Base-by-base conservation (phyloP, 305 asterid species). In the Rubia balearica region DNA sequence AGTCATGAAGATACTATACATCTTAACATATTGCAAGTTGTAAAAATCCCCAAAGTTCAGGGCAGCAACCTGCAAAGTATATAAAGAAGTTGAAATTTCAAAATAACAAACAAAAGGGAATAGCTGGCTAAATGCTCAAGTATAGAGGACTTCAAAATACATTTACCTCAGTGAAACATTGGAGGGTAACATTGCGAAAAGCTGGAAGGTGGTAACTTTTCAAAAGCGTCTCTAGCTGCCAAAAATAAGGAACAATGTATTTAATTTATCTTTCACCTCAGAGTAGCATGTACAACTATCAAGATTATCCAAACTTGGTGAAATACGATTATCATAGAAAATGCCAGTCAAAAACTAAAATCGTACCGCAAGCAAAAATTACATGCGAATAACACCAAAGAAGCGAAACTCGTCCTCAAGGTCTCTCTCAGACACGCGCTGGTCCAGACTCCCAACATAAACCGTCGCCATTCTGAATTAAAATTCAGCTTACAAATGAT, bases 1-100 rank as follows among this genome's bases (percentile, higher is more conserved):
- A 80, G 78, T 84, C 85, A 92, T 81, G 84, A 95, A 90, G 76
- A 92, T 79, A 65, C 75, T 76, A 83, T 95, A 95, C 94, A 86
- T 86, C 74, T 86, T 90, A 72, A 84, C 89, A 76, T 85, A 95
- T 76, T 91, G 99, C 76, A 74, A 33, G 73, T 95, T 79, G 73
- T 95, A 95, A 79, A 84, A 87, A 61, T 92, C 97, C 72, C 98
- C 99, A 80, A 92, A 92, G 74, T 68, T 92, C 70, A 95, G 97
- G 74, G 96, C 89, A 77, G 98, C 99, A 82, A 92, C 92, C 99
- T 95, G 89, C 76, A 76, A 51, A 55, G 73, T 73, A 70, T 75
- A 63, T 41, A 74, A 63, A 70, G 30, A 13, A 41, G 56, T 63
- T 10, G 3, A 30, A 11, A 6, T 2, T 51, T 17, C 21, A 30